Conservation (phyloP, 2,329 filamentous ascomycete genomes). For the Penicillium sp. region DNA sequence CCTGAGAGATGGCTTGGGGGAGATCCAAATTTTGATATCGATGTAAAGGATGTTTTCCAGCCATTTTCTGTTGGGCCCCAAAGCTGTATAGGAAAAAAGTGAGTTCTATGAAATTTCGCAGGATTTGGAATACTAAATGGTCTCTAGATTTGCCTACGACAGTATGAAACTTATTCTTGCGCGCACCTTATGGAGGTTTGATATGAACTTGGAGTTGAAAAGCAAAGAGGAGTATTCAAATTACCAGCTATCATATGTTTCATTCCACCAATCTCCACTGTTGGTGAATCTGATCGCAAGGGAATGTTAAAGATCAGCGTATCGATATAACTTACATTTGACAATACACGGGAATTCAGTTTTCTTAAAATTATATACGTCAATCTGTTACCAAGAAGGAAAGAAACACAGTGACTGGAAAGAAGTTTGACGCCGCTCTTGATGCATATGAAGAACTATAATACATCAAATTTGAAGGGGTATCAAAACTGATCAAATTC, state of each 20-base stretch:
- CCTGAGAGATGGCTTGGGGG: slow-evolving; percentile 36
- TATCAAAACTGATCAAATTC: too few relatives aligned
- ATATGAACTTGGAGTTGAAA: background rate
- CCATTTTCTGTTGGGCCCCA: slow-evolving; percentile 55
- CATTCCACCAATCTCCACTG: background rate
- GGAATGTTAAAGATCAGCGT: background rate
- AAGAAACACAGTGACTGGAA: too few relatives aligned
- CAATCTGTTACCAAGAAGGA: too few relatives aligned
- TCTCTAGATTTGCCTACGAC: background rate
- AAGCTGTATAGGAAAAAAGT: slow-evolving; percentile 50
- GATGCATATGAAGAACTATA: too few relatives aligned
- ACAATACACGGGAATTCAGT: background rate
- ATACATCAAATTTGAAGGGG: too few relatives aligned
- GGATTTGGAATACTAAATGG: background rate
- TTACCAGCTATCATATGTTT: background rate
- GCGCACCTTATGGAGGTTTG: background rate
- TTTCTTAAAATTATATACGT: too few relatives aligned
- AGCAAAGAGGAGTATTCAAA: background rate
- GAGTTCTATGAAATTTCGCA: background rate
- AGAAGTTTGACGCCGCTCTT: too few relatives aligned
- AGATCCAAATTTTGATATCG: slow-evolving; percentile 39
- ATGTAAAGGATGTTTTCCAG: slow-evolving; percentile 51
- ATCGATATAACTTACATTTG: too few relatives aligned
- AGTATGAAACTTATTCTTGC: background rate
- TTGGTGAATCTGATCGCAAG: background rate